These are phyloP conservation scores for Nothophytophthora sp. DNA, from an alignment of 352 stramenopile genomes.

Conservation along the genomic window DNA sequence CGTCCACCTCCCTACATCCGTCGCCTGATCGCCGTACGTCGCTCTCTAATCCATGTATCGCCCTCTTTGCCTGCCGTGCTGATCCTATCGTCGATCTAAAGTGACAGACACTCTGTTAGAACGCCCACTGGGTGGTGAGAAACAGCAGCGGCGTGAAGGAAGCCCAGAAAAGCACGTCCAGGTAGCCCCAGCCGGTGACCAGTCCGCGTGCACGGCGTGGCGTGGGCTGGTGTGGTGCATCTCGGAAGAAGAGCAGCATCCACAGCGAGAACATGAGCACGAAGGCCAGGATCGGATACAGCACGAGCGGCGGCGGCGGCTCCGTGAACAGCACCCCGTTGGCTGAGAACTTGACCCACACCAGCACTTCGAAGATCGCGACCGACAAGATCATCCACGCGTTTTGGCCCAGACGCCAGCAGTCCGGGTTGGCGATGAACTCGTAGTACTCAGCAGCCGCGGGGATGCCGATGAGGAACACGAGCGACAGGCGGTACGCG, in stretches of 20 bases:
- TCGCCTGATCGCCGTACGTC: no score
- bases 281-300: slow-evolving; percentile 65
- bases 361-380: slow-evolving; percentile 72
- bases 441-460: slow-evolving; percentile 87
- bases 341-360: slow-evolving; percentile 82
- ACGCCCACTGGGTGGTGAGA: slow-evolving; percentile 85
- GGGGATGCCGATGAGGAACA: slow-evolving; percentile 84
- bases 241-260: slow-evolving; percentile 78
- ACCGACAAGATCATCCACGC: slow-evolving; percentile 85
- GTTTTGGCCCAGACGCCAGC: slow-evolving; percentile 77
- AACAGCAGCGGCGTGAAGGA: slow-evolving; percentile 81
- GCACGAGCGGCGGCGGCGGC: slow-evolving; percentile 51
- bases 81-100: no score
- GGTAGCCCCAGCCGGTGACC: slow-evolving; percentile 51
- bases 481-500: slow-evolving; percentile 70
- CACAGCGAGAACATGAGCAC: slow-evolving; percentile 68
- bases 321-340: slow-evolving; percentile 62
- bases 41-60: no score
- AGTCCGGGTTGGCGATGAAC: slow-evolving; percentile 81
- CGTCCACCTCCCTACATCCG: no score
- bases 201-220: slow-evolving; percentile 13
- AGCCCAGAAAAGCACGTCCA: slow-evolving; percentile 87
- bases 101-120: slow-evolving; percentile 31
- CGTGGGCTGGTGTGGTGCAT: slow-evolving; percentile 8
- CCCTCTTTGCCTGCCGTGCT: no score